phyloP scores from a whole-genome alignment of 495 filamentous ascomycete species.

The Hyaloscypha hepaticicola region DNA sequence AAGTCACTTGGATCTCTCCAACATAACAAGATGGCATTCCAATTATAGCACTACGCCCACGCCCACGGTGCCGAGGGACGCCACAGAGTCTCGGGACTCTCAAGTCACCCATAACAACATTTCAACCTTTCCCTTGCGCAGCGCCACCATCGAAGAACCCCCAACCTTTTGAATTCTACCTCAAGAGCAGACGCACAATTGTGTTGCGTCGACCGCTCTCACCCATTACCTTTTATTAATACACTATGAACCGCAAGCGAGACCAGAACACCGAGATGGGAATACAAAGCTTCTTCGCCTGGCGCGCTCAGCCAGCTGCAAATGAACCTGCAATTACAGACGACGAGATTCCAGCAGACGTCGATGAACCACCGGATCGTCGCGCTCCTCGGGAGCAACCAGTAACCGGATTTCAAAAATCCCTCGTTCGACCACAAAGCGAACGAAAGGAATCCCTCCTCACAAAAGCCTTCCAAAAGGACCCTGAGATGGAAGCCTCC shows the following conservation, averaged over 20 bases:
- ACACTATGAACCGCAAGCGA: slow-evolving; percentile 18
- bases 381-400: slow-evolving; percentile 26
- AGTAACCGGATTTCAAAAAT: slow-evolving; percentile 42
- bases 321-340: slow-evolving; percentile 37
- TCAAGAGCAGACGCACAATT: slow-evolving; percentile 4
- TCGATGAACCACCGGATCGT: slow-evolving; percentile 51
- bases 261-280: slow-evolving; percentile 24
- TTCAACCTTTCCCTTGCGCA: slow-evolving; percentile 2
- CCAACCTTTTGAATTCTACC: slow-evolving; percentile 8
- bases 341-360: slow-evolving; percentile 50
- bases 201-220: background rate
- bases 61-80: slow-evolving; percentile 55
- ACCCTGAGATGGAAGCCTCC: slow-evolving; percentile 51
- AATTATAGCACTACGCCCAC: slow-evolving; percentile 48
- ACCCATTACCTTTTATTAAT: slow-evolving; percentile 8
- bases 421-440: slow-evolving; percentile 36
- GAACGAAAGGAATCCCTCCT: slow-evolving; percentile 72
- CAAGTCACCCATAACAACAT: background rate
- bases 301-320: slow-evolving; percentile 24
- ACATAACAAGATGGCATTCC: slow-evolving; percentile 38
- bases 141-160: slow-evolving; percentile 21
- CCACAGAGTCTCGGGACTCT: slow-evolving; percentile 12
- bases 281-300: slow-evolving; percentile 26
- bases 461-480: slow-evolving; percentile 71
- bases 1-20: slow-evolving; percentile 26